Evolutionary conservation across 257 asterid genomes (phyloP).

Genomic region (Solanum chilense): DNA sequence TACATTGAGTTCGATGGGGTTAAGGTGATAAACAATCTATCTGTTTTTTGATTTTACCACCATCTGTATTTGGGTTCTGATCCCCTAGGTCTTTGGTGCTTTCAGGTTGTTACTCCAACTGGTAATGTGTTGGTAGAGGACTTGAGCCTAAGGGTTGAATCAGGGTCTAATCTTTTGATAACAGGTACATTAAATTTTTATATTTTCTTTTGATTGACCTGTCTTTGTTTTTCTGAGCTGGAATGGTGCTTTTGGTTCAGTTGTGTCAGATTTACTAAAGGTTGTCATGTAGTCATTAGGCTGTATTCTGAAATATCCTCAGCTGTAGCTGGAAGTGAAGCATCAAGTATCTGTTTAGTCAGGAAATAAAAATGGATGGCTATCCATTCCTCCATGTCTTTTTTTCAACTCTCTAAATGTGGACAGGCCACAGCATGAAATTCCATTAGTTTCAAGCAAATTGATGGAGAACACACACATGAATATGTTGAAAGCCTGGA

Average conservation of each 20-base stretch:
- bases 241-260: neutral
- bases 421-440: neutral
- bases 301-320: neutral
- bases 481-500: neutral
- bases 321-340: neutral
- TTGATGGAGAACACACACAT: neutral
- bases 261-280: neutral
- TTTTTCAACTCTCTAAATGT: neutral
- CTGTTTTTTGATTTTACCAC: slow-evolving; percentile 6
- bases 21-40: slow-evolving; percentile 44
- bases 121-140: slow-evolving; percentile 91
- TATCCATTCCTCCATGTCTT: neutral
- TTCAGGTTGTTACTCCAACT: slow-evolving; percentile 96
- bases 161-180: slow-evolving; percentile 98
- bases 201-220: neutral
- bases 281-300: neutral
- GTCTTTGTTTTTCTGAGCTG: neutral
- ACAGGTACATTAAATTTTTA: slow-evolving; percentile 46
- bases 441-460: neutral
- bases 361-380: neutral
- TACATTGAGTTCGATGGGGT: slow-evolving; percentile 87
- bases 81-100: slow-evolving; percentile 15
- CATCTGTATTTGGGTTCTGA: slow-evolving; percentile 9
- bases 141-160: slow-evolving; percentile 74
- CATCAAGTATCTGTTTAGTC: neutral